These are phyloP conservation scores for Zoysia matrella DNA, from an alignment of 202 grass and related monocot species.

Conservation along the genomic window DNA sequence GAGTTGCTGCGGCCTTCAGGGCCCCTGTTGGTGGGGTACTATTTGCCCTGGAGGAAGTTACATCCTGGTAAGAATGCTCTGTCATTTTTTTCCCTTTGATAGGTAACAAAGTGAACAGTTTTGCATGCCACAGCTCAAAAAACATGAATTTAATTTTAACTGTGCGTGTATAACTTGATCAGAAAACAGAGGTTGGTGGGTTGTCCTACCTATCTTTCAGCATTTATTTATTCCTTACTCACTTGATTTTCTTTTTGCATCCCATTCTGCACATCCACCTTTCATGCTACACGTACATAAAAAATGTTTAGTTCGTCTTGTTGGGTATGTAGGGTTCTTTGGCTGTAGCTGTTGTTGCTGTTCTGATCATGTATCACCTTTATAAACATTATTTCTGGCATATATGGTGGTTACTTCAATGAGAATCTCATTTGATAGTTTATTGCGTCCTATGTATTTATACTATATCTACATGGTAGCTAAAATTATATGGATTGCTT, in stretches of 20 bases:
- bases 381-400: not conserved
- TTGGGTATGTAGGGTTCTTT: not conserved
- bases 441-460: slow-evolving; percentile 5
- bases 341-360: not conserved
- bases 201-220: not conserved
- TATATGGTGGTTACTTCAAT: slow-evolving; percentile 21
- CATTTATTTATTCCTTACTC: not conserved
- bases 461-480: not conserved
- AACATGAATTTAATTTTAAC: not conserved
- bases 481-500: not conserved
- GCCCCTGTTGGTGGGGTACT: slow-evolving; percentile 98
- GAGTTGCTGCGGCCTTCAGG: slow-evolving; percentile 99
- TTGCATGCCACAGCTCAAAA: not conserved
- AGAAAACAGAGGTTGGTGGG: not conserved
- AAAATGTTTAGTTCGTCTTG: not conserved
- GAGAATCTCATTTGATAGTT: slow-evolving; percentile 13
- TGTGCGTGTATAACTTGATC: not conserved
- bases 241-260: not conserved
- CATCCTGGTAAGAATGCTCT: slow-evolving; percentile 77
- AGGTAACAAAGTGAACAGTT: not conserved
- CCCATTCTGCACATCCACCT: not conserved
- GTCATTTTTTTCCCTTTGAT: slow-evolving; percentile 14
- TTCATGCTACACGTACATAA: not conserved
- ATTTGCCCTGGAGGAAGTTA: slow-evolving; percentile 97
- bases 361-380: not conserved